Conservation (phyloP, 768 basidiomycete species). For the Psilocybe cubensis region DNA sequence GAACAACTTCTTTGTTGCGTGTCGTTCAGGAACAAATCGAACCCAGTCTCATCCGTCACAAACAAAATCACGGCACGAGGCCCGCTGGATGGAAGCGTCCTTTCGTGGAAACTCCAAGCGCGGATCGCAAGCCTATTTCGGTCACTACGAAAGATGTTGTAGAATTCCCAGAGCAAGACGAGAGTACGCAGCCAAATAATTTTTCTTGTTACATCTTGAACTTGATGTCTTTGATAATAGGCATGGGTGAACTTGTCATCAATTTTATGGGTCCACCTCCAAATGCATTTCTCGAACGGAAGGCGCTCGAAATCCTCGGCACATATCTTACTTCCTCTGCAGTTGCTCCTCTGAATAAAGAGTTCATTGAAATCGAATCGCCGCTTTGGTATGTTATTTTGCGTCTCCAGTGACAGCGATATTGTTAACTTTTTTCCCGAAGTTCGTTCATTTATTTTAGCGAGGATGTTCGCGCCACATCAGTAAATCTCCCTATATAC, state of each 20-base stretch:
- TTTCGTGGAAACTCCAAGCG: constrained; percentile 87
- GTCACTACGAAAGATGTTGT: constrained; percentile 64
- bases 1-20: constrained; percentile 74
- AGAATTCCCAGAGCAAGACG: constrained; percentile 97
- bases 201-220: neutral
- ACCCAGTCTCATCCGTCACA: constrained; percentile 76
- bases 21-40: constrained; percentile 86
- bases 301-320: constrained; percentile 87
- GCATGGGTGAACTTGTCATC: constrained; percentile 82
- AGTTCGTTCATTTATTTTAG: constrained; percentile 89
- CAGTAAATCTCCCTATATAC: constrained; percentile 75
- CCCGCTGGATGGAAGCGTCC: constrained; percentile 92
- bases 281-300: constrained; percentile 70
- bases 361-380: constrained; percentile 88
- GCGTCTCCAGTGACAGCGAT: neutral
- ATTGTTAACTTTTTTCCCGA: neutral
- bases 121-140: constrained; percentile 53
- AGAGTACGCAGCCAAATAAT: constrained; percentile 50
- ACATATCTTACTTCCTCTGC: constrained; percentile 88
- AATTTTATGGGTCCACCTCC: constrained; percentile 79
- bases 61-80: constrained; percentile 67
- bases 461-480: constrained; percentile 74
- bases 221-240: constrained; percentile 26
- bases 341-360: constrained; percentile 83
- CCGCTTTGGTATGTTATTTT: constrained; percentile 73